These are phyloP conservation scores for Epicoccum nigrum DNA, from an alignment of 2,329 filamentous ascomycete genomes.

Conservation along the genomic window DNA sequence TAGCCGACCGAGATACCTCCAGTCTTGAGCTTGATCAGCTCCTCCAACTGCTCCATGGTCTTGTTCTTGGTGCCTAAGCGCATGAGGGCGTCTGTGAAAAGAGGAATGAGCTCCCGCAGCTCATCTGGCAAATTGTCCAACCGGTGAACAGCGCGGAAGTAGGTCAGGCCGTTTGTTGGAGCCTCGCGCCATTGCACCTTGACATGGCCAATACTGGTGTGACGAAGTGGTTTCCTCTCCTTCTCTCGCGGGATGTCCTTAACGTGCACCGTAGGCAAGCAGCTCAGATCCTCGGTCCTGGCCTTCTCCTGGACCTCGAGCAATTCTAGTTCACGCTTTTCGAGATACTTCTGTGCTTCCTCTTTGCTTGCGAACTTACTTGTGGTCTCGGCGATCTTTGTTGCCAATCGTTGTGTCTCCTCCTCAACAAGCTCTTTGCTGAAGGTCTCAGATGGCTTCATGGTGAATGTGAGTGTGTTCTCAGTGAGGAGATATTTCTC, in stretches of 20 bases:
- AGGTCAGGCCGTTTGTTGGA: constrained; percentile 93
- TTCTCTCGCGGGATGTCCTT: constrained; percentile 84
- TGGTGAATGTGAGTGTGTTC: constrained; percentile 88
- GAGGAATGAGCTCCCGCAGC: constrained; percentile 79
- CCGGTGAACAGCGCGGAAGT: constrained; percentile 87
- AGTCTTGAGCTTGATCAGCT: constrained; percentile 94
- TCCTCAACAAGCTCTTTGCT: constrained; percentile 75
- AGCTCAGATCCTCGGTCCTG: constrained; percentile 82
- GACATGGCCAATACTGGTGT: constrained; percentile 64
- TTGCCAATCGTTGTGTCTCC: constrained; percentile 74
- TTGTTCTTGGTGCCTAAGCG: constrained; percentile 86
- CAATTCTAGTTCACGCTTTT: constrained; percentile 78
- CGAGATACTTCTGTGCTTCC: constrained; percentile 73
- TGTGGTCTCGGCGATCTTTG: constrained; percentile 74
- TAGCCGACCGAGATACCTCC: constrained; percentile 87
- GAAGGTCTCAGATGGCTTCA: constrained; percentile 82
- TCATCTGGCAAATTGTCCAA: constrained; percentile 83
- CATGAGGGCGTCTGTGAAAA: constrained; percentile 93
- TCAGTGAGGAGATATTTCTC: constrained; percentile 91
- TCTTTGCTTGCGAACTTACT: constrained; percentile 72
- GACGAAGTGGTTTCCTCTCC: constrained; percentile 71
- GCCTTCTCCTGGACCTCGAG: constrained; percentile 83
- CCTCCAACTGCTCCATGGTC: constrained; percentile 93
- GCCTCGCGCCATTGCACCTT: constrained; percentile 90
- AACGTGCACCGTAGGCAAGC: constrained; percentile 85